Conservation (phyloP, 306 rosid species). For the Heteromeles arbutifolia region DNA sequence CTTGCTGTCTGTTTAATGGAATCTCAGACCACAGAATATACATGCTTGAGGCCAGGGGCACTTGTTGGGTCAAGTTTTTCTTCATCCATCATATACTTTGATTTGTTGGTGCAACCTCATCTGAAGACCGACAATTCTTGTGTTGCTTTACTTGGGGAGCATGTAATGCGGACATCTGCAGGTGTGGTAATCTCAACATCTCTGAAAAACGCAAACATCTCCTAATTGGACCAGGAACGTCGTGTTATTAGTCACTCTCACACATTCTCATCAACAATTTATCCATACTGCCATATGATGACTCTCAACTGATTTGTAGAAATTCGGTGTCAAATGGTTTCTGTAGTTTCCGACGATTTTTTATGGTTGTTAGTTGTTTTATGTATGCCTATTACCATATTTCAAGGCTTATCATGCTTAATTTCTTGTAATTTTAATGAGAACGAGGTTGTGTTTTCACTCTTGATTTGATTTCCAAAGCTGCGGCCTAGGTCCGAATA, state of each 20-base stretch:
- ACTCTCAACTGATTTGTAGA: not conserved
- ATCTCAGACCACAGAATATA: not conserved
- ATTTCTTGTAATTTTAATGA: not conserved
- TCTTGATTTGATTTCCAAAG: not conserved
- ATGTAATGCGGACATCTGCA: constrained; percentile 56
- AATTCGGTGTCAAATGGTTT: not conserved
- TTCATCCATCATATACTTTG: not conserved
- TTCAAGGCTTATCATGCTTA: not conserved
- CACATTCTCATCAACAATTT: not conserved
- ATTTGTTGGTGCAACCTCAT: constrained; percentile 53
- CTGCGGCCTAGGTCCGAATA: no score
- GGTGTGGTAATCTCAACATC: constrained; percentile 33
- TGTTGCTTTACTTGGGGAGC: constrained; percentile 49
- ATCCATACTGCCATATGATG: not conserved
- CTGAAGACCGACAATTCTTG: constrained; percentile 57
- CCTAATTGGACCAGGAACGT: constrained; percentile 9
- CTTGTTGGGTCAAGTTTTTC: not conserved
- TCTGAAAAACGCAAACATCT: constrained; percentile 24
- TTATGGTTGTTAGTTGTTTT: not conserved
- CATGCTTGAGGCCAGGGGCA: not conserved
- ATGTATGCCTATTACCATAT: not conserved
- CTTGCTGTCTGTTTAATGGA: not conserved
- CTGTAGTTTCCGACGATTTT: not conserved
- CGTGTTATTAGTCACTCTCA: not conserved
- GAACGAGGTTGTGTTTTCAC: not conserved